Conservation (phyloP, 805 yeast species). For the Wickerhamomyces chaumierensis region DNA sequence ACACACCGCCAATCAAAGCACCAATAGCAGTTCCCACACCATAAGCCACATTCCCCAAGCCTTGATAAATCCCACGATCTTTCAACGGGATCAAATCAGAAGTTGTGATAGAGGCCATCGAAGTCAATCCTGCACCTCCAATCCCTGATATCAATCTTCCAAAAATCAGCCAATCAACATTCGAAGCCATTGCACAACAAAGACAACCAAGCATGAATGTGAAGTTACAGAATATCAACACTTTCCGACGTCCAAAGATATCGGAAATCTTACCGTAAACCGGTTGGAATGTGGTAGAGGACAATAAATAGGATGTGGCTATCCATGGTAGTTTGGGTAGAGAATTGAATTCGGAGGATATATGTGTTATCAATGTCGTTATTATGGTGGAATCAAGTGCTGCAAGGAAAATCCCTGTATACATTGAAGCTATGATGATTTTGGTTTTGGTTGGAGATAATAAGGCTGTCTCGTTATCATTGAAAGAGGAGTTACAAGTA, state of each 20-base stretch:
- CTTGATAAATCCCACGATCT: slow-evolving; percentile 75
- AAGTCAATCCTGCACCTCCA: slow-evolving; percentile 83
- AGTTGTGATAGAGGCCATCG: slow-evolving; percentile 62
- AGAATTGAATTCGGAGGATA: slow-evolving; percentile 59
- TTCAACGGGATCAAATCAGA: slow-evolving; percentile 71
- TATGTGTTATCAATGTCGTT: slow-evolving; percentile 50
- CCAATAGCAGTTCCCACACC: slow-evolving; percentile 72
- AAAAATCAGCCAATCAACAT: slow-evolving; percentile 34
- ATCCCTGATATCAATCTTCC: slow-evolving; percentile 69
- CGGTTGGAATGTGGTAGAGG: slow-evolving; percentile 68
- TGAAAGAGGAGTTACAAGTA: too few species aligned
- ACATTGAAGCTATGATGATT: slow-evolving; percentile 31
- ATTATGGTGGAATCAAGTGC: slow-evolving; percentile 62
- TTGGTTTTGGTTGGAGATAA: slow-evolving; percentile 11
- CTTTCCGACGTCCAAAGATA: slow-evolving; percentile 54
- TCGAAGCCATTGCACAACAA: slow-evolving; percentile 40
- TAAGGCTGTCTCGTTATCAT: too few species aligned
- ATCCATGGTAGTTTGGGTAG: slow-evolving; percentile 60
- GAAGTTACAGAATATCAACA: slow-evolving; percentile 37
- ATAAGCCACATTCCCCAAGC: slow-evolving; percentile 64
- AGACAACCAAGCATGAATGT: slow-evolving; percentile 49
- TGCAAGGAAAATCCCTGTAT: slow-evolving; percentile 41
- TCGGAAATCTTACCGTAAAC: slow-evolving; percentile 61
- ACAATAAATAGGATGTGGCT: slow-evolving; percentile 57
- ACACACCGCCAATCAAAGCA: slow-evolving; percentile 49